Conservation (phyloP, 305 asterid species). For the Fraxinus paxiana region DNA sequence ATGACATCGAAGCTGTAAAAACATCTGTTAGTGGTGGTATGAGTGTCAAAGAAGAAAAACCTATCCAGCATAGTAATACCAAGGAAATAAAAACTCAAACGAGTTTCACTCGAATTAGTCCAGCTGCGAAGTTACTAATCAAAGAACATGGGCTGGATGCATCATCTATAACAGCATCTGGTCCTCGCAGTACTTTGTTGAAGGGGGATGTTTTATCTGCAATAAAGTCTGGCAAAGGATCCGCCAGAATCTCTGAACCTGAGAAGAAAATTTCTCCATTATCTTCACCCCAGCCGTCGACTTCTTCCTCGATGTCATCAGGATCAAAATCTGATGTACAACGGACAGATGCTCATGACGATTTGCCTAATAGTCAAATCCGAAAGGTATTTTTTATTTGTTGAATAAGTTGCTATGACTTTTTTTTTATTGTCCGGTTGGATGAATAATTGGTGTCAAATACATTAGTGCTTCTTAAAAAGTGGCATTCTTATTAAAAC, state of each 20-base stretch:
- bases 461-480: slow-evolving; percentile 1
- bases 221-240: slow-evolving; percentile 73
- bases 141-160: slow-evolving; percentile 72
- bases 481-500: slow-evolving; percentile 10
- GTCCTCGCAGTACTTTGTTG: slow-evolving; percentile 89
- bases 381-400: slow-evolving; percentile 63
- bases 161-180: slow-evolving; percentile 71
- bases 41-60: slow-evolving; percentile 48
- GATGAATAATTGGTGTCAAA: not conserved
- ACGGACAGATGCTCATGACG: slow-evolving; percentile 60
- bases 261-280: slow-evolving; percentile 44
- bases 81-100: slow-evolving; percentile 42
- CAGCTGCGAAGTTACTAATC: slow-evolving; percentile 86
- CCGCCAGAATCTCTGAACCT: slow-evolving; percentile 39
- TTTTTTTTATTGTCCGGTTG: not conserved
- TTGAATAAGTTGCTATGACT: slow-evolving; percentile 14
- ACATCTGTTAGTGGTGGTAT: slow-evolving; percentile 44
- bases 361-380: slow-evolving; percentile 85
- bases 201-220: slow-evolving; percentile 95
- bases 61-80: slow-evolving; percentile 35
- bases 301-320: slow-evolving; percentile 36
- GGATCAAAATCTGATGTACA: slow-evolving; percentile 48
- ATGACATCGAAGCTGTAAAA: slow-evolving; percentile 69
- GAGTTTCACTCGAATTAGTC: slow-evolving; percentile 68
- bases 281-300: slow-evolving; percentile 36